phyloP scores from a whole-genome alignment of 495 filamentous ascomycete species.

The Cercophora sp. region DNA sequence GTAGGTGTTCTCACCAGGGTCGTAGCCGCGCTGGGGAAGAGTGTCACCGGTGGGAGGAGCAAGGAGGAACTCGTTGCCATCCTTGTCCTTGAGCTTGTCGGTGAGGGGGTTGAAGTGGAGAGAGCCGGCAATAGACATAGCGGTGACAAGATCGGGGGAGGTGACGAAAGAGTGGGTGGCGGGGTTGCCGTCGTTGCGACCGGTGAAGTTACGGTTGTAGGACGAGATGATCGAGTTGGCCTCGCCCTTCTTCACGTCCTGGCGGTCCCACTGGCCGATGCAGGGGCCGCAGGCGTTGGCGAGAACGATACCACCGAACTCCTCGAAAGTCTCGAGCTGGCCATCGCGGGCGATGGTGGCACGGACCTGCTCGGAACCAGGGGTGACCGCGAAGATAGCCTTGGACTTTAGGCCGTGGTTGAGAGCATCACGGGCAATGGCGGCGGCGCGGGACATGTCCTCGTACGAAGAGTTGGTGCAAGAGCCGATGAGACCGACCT shows the following conservation, averaged over 20 bases:
- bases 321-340: conserved; percentile 93
- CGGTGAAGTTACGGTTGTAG: conserved; percentile 84
- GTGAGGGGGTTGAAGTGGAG: conserved; percentile 97
- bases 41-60: conserved; percentile 73
- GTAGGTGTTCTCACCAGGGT: conserved; percentile 92
- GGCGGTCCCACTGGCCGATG: conserved; percentile 88
- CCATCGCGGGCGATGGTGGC: conserved; percentile 94
- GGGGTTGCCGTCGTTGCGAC: conserved; percentile 98
- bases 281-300: conserved; percentile 91
- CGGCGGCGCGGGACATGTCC: conserved; percentile 94
- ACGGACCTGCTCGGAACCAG: conserved; percentile 96
- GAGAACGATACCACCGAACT: conserved; percentile 93
- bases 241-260: conserved; percentile 94
- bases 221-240: conserved; percentile 57
- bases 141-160: conserved; percentile 95
- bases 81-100: conserved; percentile 89
- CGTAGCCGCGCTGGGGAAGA: conserved; percentile 79
- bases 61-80: conserved; percentile 94
- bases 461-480: conserved; percentile 99
- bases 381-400: conserved; percentile 89
- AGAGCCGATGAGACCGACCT: conserved; percentile 94
- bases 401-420: conserved; percentile 93
- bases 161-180: conserved; percentile 98
- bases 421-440: conserved; percentile 91
- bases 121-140: conserved; percentile 82